A percentile compares a stretch with the other conserved stretches of the same genome.
Conservation (phyloP, 495 filamentous ascomycete species). For the Xylaria grammica region DNA sequence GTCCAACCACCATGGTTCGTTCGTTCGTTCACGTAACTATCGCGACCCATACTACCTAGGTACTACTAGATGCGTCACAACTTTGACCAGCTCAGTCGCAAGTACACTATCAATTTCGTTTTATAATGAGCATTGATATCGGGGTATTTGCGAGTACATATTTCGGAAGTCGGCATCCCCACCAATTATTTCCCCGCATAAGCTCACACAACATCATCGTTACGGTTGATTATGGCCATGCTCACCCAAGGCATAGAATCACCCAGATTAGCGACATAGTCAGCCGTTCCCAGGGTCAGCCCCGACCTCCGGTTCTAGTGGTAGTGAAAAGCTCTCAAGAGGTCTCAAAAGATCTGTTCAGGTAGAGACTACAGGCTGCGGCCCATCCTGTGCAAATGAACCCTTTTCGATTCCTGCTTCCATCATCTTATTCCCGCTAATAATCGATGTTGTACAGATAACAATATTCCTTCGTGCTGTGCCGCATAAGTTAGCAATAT, state of each 20-base stretch:
- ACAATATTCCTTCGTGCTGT: constrained; percentile 76
- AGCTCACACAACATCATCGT: background rate
- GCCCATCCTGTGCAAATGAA: constrained; percentile 59
- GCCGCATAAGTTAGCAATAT: constrained; percentile 26
- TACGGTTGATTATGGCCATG: no score
- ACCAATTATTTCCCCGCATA: background rate
- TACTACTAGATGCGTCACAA: background rate
- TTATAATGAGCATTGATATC: background rate
- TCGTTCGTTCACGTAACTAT: background rate
- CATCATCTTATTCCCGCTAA: constrained; percentile 90
- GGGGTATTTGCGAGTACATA: background rate
- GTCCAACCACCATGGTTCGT: background rate
- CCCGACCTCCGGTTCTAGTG: background rate
- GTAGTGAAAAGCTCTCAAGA: constrained; percentile 1
- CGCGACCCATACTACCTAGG: background rate
- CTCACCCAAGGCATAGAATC: background rate
- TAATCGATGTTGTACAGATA: constrained; percentile 88
- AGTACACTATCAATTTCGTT: background rate
- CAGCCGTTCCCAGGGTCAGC: background rate
- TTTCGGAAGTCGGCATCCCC: background rate
- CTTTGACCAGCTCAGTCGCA: background rate
- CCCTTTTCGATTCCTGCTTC: constrained; percentile 80
- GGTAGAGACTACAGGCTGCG: constrained; percentile 14
- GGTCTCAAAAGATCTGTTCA: no score
- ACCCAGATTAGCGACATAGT: background rate